phyloP scores from a whole-genome alignment of 352 stramenopile genomes.

The Globisporangium radiosum region DNA sequence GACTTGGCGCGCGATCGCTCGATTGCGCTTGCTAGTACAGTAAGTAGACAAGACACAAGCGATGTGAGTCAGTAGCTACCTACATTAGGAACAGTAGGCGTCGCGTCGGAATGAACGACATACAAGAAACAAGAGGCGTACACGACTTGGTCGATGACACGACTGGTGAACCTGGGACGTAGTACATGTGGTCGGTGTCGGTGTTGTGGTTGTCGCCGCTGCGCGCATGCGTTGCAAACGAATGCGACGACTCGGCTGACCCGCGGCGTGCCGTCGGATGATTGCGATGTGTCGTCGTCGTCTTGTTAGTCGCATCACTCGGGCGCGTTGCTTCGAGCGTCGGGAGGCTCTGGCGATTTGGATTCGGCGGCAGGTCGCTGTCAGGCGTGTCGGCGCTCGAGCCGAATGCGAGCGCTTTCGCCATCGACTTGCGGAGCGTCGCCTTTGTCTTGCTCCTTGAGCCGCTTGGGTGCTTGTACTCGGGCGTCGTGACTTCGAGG shows the following conservation, averaged over 20 bases:
- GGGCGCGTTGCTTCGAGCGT: constrained; percentile 5
- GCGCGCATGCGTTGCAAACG: no score
- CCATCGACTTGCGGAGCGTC: background rate
- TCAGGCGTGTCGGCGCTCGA: no score
- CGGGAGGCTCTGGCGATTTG: background rate
- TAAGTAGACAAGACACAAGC: background rate
- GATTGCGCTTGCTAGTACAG: constrained; percentile 6
- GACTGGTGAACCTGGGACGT: constrained; percentile 21
- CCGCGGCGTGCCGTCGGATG: background rate
- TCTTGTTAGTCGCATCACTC: constrained; percentile 3
- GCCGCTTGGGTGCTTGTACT: constrained; percentile 11
- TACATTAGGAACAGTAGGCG: background rate
- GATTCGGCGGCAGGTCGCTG: no score
- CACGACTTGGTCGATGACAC: constrained; percentile 12
- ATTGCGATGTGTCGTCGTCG: background rate
- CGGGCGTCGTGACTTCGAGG: constrained; percentile 10
- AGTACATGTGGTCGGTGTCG: constrained; percentile 22
- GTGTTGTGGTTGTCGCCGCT: constrained; percentile 1
- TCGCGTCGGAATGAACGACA: no score
- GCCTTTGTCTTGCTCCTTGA: constrained; percentile 6
- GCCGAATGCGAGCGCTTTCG: background rate
- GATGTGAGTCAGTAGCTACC: background rate
- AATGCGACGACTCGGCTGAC: constrained; percentile 1
- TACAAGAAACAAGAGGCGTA: background rate
- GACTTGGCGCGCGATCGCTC: constrained; percentile 12